Evolutionary conservation across 75 land plant species (phyloP).

Genomic region (Chamaecyparis obtusa): DNA sequence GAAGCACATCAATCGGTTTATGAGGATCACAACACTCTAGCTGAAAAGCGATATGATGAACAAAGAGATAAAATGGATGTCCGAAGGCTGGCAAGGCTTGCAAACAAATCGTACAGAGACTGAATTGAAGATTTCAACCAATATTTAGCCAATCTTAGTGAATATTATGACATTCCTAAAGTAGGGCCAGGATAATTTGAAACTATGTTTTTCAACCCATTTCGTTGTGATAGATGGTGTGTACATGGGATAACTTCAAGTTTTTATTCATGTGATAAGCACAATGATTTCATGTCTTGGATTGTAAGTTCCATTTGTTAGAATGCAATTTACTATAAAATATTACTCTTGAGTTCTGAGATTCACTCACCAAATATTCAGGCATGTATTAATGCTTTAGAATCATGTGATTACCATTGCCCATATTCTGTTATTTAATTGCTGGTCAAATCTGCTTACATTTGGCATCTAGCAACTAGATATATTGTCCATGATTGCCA

Average conservation of each 20-base stretch:
- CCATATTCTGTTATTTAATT: too few species aligned
- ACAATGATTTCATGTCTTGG: background rate
- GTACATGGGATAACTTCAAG: background rate
- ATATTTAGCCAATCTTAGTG: constrained; percentile 91
- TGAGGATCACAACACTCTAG: constrained; percentile 80
- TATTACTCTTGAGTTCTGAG: too few species aligned
- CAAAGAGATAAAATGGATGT: constrained; percentile 65
- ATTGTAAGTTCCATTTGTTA: background rate
- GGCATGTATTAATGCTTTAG: background rate
- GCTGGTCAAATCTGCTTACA: too few species aligned
- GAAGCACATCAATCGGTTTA: constrained; percentile 32
- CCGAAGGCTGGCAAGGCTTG: constrained; percentile 57
- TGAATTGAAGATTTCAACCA: constrained; percentile 90
- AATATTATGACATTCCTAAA: constrained; percentile 97
- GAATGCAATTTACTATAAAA: too few species aligned
- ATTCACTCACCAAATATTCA: background rate
- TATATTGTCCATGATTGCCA: too few species aligned
- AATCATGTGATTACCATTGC: background rate
- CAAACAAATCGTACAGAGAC: constrained; percentile 86
- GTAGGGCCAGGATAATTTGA: constrained; percentile 79
- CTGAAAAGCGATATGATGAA: constrained; percentile 83
- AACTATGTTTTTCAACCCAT: background rate
- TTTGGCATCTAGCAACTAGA: too few species aligned
- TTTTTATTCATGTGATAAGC: background rate
- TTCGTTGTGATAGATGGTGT: background rate